Percentiles rank a stretch among this genome's conserved stretches.
Evolutionary conservation across 495 filamentous ascomycete species (phyloP).

Genomic region (Lindgomyces ingoldianus): DNA sequence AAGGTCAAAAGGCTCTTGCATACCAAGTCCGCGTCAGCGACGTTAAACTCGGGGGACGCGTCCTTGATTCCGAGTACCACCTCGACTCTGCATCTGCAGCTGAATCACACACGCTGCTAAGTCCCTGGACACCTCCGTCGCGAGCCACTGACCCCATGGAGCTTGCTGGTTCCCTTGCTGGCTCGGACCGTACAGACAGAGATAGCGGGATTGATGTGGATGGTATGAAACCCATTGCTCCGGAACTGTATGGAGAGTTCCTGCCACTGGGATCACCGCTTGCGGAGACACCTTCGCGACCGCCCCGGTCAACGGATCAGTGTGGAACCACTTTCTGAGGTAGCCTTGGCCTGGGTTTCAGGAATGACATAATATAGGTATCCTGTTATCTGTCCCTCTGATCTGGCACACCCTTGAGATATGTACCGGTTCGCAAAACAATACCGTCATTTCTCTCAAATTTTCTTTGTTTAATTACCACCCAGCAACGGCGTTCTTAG

Average conservation of each 20-base stretch:
- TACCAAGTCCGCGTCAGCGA: slow-evolving; percentile 76
- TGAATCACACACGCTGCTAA: slow-evolving; percentile 29
- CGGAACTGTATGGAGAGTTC: not conserved
- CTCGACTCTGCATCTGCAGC: slow-evolving; percentile 50
- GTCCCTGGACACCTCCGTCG: slow-evolving; percentile 31
- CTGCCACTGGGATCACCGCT: slow-evolving; percentile 18
- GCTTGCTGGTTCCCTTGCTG: not conserved
- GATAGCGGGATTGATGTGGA: slow-evolving; percentile 37
- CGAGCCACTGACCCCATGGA: slow-evolving; percentile 9
- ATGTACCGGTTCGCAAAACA: not conserved
- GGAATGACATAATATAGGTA: too few species aligned
- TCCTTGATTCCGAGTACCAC: slow-evolving; percentile 68
- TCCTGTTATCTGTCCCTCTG: too few species aligned
- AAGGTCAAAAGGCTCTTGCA: slow-evolving; percentile 81
- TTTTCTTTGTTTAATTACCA: slow-evolving; percentile 22
- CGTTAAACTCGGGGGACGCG: slow-evolving; percentile 77
- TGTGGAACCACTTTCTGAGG: slow-evolving; percentile 15
- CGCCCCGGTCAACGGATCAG: slow-evolving; percentile 1
- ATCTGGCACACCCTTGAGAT: too few species aligned
- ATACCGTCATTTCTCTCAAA: not conserved
- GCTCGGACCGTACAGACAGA: slow-evolving; percentile 31
- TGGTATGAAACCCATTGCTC: slow-evolving; percentile 16
- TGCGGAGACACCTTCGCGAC: slow-evolving; percentile 23
- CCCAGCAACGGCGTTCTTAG: not conserved
- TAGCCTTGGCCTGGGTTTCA: too few species aligned